Base-by-base conservation (phyloP, 805 yeast genomes). In the Wickerhamomyces xylosicus region DNA sequence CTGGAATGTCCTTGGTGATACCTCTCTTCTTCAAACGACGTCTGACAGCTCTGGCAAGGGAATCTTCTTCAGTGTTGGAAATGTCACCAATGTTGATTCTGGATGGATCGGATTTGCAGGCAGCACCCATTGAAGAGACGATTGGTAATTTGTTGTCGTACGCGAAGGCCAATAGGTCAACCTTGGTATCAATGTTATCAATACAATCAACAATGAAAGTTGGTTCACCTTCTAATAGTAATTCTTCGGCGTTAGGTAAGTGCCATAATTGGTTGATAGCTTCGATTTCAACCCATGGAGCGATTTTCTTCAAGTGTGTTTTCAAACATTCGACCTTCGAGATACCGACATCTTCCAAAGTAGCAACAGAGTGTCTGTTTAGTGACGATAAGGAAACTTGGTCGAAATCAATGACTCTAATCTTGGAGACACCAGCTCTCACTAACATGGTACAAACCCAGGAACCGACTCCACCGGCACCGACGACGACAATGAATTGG, bases 381-480 rank as follows among this genome's bases (percentile, higher is more conserved):
- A 92, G 67, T 8, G 96, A 85, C 37, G 95, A 83, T 42, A 92
- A 66, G 2, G 96, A 78, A 20, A 92, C 97, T 63, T 92, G 99
- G 59, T 92, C 99, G 56, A 92, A 92, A 61, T 92, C 99, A 39
- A 92, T 77, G 41, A 92, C 70, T 48, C 87, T 72, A 38, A 92
- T 58, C 42, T 74, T 72, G 17, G 82, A 79, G 31, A 89, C 79
- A 14, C 99, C 99, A 15, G 95, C 84, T 52, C 99, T 77, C 2
- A 84, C 82, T 41, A 92, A 69, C 83, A 94, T 85, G 10, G 95
- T 81, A 11, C 83, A 79, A 19, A 81, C 95, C 90, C 96, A 89
- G 0, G 97, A 89, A 2, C 99, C 99, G 32, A 92, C 99, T 42
- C 99, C 99, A 42, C 99, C 99, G 15, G 90, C 92, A 22, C 99